Evolutionary conservation across 1,139 yeast genomes (phyloP).

Genomic region (Sugiyamaella castrensis): DNA sequence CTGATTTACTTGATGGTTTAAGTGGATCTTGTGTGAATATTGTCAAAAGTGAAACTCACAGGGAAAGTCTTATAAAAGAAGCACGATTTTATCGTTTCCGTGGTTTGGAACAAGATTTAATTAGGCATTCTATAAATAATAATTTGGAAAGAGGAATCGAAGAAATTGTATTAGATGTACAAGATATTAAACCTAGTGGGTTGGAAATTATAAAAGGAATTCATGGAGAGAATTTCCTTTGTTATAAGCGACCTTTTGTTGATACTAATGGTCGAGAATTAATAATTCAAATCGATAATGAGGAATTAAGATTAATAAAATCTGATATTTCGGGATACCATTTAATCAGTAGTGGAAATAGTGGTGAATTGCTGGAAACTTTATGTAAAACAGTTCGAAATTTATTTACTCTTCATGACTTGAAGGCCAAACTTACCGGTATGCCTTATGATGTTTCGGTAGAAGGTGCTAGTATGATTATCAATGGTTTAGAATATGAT

Average conservation of each 20-base stretch:
- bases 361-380: background rate
- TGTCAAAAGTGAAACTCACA: conserved; percentile 46
- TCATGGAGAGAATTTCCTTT: conserved; percentile 12
- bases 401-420: conserved; percentile 4
- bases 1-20: conserved; percentile 55
- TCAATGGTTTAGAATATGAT: conserved; percentile 15
- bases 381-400: conserved; percentile 1
- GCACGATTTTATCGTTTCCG: conserved; percentile 74
- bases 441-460: conserved; percentile 6
- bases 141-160: conserved; percentile 52
- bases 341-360: conserved; percentile 1
- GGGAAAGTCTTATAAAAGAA: conserved; percentile 58
- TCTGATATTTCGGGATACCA: conserved; percentile 11
- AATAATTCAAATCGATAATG: conserved; percentile 51
- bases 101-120: conserved; percentile 67
- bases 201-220: conserved; percentile 3
- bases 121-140: conserved; percentile 49
- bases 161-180: conserved; percentile 52
- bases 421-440: background rate
- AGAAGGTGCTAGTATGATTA: conserved; percentile 14
- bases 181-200: conserved; percentile 4
- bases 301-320: conserved; percentile 11
- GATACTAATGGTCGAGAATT: conserved; percentile 50
- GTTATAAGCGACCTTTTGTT: conserved; percentile 59
- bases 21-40: conserved; percentile 54